Evolutionary conservation across 2,329 filamentous ascomycete species (phyloP), one percentile per base, ranked within the genome.

Genomic region (Huntiella abstrusa): DNA sequence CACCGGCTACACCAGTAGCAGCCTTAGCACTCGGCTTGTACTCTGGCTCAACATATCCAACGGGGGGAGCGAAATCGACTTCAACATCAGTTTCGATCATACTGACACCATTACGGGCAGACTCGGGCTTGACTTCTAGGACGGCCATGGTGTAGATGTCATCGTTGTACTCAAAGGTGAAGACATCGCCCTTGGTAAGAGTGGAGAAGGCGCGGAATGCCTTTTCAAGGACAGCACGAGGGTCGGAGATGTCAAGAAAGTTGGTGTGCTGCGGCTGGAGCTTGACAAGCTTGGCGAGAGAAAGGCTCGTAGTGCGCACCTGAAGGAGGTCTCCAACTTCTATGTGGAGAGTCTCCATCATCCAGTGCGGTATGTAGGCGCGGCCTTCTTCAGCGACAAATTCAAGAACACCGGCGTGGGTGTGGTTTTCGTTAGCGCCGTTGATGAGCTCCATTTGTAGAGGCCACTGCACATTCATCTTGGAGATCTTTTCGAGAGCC

Each of bases 341-440:
- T 47, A 98, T 75, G 2, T 73, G 67, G 4, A 98, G 73, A 0
- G 84, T 91, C 65, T 86, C 76, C 91, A 98, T 96, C 67, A 96
- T 81, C 88, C 91, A 98, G 62, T 87, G 85, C 32, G 91, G 91
- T 51, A 98, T 70, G 63, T 98, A 98, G 46, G 92, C 86, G 59
- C 91, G 83, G 43, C 91, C 91, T 62, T 98, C 91, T 59, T 98
- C 91, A 3, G 91, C 91, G 48, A 94, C 91, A 58, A 98, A 98
- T 62, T 98, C 91, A 52, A 98, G 64, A 15, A 98, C 91, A 67
- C 91, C 91, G 4, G 84, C 87, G 62, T 98, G 91, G 19, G 88
- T 91, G 59, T 82, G 80, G 59, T 72, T 80, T 22, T 75, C 75
- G 58, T 78, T 80, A 51, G 80, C 76, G 17, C 87, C 86, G 59